A percentile compares a stretch with the other conserved stretches of the same genome.
Conservation (phyloP, 2,329 filamentous ascomycete species). For the Hymenoscyphus linearis region DNA sequence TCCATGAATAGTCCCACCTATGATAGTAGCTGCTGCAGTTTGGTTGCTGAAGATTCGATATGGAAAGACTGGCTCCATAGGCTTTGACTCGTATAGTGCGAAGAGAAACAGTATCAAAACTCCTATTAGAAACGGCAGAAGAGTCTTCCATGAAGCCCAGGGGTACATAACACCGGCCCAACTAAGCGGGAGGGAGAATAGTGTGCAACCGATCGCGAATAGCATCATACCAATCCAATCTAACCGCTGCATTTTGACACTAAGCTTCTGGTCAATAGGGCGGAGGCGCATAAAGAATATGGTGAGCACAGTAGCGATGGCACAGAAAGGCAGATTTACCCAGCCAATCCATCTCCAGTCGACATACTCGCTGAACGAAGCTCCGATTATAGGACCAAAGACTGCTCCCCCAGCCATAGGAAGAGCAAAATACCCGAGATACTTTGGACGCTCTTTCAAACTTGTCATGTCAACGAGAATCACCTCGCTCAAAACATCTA, state of each 20-base stretch:
- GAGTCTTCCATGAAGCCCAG: slow-evolving; percentile 55
- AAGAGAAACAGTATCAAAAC: slow-evolving; percentile 33
- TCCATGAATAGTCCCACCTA: slow-evolving; percentile 45
- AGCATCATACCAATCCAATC: slow-evolving; percentile 57
- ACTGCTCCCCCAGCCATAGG: slow-evolving; percentile 61
- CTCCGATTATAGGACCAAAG: slow-evolving; percentile 58
- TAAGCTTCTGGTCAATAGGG: neutral
- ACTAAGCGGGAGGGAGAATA: slow-evolving; percentile 54
- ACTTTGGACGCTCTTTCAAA: slow-evolving; percentile 36
- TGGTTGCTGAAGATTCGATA: slow-evolving; percentile 38
- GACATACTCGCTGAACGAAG: slow-evolving; percentile 54
- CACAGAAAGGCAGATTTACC: slow-evolving; percentile 16
- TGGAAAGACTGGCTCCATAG: slow-evolving; percentile 23
- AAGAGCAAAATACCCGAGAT: slow-evolving; percentile 58
- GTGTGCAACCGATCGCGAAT: slow-evolving; percentile 52
- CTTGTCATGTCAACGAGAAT: slow-evolving; percentile 47
- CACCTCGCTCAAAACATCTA: slow-evolving; percentile 44
- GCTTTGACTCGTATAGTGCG: slow-evolving; percentile 40
- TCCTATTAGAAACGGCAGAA: slow-evolving; percentile 55
- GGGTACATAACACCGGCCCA: slow-evolving; percentile 57
- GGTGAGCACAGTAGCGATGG: neutral
- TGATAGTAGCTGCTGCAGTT: slow-evolving; percentile 42
- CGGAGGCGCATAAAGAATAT: slow-evolving; percentile 2
- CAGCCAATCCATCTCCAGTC: slow-evolving; percentile 45
- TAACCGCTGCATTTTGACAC: slow-evolving; percentile 29